Evolutionary conservation across 257 asterid species (phyloP).

Genomic region (Phtheirospermum japonicum): DNA sequence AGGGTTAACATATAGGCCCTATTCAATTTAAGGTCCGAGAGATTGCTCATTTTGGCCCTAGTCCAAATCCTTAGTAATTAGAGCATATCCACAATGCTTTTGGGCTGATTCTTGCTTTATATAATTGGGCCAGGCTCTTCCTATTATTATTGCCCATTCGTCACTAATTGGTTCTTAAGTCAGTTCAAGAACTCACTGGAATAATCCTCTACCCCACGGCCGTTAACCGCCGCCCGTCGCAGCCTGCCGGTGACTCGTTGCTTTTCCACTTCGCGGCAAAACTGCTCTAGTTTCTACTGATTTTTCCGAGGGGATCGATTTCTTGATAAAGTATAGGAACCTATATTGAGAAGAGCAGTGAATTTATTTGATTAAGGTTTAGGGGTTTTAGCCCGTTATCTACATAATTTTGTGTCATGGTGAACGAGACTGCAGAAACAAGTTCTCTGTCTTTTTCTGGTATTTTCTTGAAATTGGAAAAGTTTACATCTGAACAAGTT

Average conservation of each 20-base stretch:
- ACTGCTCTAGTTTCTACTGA: background rate
- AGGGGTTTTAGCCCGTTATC: conserved; percentile 3
- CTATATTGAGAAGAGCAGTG: conserved; percentile 1
- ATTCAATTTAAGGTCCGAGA: too few species aligned
- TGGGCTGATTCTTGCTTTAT: too few species aligned
- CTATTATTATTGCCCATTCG: too few species aligned
- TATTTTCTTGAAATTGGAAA: conserved; percentile 22
- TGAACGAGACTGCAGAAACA: conserved; percentile 30
- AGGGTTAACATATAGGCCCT: too few species aligned
- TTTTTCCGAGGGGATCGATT: background rate
- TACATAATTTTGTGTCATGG: conserved; percentile 29
- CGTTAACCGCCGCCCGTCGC: background rate
- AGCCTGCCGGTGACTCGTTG: background rate
- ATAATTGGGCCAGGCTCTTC: too few species aligned
- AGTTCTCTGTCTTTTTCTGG: conserved; percentile 28
- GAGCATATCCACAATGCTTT: too few species aligned
- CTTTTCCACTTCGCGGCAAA: background rate
- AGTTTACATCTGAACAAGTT: background rate
- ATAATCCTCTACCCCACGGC: background rate
- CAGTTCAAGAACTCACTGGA: background rate
- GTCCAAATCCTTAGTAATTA: too few species aligned
- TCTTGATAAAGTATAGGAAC: background rate
- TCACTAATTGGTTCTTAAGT: background rate
- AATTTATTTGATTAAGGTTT: conserved; percentile 8
- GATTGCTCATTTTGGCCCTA: too few species aligned